Conservation (phyloP, 768 basidiomycete species). For the Phlebiopsis gigantea region DNA sequence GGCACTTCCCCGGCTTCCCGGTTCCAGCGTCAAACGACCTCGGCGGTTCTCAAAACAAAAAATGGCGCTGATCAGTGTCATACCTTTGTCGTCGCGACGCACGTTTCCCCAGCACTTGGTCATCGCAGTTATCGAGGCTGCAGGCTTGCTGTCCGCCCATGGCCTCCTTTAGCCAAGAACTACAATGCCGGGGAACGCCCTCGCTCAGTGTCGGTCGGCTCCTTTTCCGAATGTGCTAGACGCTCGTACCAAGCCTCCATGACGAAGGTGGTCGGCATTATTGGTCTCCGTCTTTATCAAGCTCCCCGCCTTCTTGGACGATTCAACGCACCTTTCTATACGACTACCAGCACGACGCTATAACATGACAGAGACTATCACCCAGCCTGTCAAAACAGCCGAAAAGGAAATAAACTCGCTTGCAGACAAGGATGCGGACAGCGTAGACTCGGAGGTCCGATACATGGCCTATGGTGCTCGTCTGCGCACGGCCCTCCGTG, state of each 20-base stretch:
- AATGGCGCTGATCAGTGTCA: neutral
- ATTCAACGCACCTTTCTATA: neutral
- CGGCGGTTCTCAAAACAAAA: neutral
- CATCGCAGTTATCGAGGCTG: too few relatives aligned
- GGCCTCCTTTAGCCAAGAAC: too few relatives aligned
- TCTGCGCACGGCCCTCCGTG: conserved; percentile 68
- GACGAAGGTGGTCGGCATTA: conserved; percentile 3
- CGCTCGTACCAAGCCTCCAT: neutral
- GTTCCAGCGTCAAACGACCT: neutral
- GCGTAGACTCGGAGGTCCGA: conserved; percentile 61
- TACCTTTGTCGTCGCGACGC: neutral
- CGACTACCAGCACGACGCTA: neutral
- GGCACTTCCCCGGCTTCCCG: conserved; percentile 4
- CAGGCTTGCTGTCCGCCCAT: too few relatives aligned
- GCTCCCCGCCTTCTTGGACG: neutral
- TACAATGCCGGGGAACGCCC: too few relatives aligned
- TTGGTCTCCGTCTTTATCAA: neutral
- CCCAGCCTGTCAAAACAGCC: conserved; percentile 25
- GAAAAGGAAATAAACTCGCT: conserved; percentile 46
- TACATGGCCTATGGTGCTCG: conserved; percentile 79
- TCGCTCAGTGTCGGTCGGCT: neutral
- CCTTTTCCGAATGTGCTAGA: neutral
- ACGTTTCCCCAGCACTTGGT: neutral
- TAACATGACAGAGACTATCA: conserved; percentile 15
- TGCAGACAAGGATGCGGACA: conserved; percentile 59